These are phyloP conservation scores for Coelastrella sp. DNA, from an alignment of 139 green algal genomes.

Conservation along the genomic window DNA sequence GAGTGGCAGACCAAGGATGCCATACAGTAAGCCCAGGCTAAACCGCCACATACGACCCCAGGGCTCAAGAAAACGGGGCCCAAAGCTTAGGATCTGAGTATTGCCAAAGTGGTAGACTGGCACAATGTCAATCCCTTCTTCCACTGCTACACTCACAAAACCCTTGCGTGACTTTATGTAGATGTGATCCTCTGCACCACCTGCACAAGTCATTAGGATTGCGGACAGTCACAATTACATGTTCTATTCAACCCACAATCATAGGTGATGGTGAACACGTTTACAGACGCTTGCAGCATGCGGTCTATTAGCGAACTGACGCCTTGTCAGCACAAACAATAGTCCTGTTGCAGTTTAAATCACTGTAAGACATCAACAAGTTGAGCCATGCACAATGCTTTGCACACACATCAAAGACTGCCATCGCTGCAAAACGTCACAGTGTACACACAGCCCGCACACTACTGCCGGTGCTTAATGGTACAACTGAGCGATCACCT, in stretches of 20 bases:
- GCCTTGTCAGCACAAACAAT: too few relatives aligned
- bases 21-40: constrained; percentile 52
- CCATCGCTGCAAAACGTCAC: too few relatives aligned
- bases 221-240: neutral
- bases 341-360: too few relatives aligned
- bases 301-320: neutral
- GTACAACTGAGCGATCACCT: neutral
- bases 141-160: constrained; percentile 51
- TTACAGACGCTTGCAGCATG: neutral
- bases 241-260: neutral
- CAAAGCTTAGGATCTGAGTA: constrained; percentile 44
- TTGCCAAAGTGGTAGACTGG: constrained; percentile 58
- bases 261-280: neutral
- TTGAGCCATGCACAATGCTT: too few relatives aligned
- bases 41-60: constrained; percentile 37
- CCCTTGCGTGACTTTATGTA: constrained; percentile 44
- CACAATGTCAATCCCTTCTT: constrained; percentile 48
- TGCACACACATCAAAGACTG: too few relatives aligned
- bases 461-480: neutral
- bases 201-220: neutral
- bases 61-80: constrained; percentile 39
- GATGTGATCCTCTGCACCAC: constrained; percentile 30
- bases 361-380: too few relatives aligned
- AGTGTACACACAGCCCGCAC: too few relatives aligned
- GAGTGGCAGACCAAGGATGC: constrained; percentile 39